phyloP scores from a whole-genome alignment of 345 rosid species.

The Cardiospermum halicacabum region DNA sequence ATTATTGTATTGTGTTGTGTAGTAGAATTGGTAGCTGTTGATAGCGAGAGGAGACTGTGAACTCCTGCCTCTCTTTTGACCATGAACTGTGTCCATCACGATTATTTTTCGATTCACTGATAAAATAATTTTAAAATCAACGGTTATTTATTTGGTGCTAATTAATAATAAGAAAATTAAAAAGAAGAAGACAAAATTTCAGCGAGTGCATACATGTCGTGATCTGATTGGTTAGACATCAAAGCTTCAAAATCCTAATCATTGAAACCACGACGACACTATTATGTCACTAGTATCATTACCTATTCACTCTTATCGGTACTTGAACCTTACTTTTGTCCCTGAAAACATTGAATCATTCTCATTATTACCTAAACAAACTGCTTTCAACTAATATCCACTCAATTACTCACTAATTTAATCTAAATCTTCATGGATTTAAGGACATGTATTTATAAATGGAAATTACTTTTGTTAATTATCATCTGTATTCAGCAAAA shows the following conservation, averaged over 20 bases:
- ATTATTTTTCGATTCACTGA: background rate
- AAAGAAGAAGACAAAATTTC: background rate
- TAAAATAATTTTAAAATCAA: no score
- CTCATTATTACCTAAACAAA: no score
- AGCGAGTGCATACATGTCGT: background rate
- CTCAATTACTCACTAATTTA: background rate
- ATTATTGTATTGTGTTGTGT: background rate
- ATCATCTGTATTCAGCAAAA: background rate
- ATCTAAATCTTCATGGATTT: no score
- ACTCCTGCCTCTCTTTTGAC: background rate
- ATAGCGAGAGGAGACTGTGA: background rate
- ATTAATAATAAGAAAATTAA: background rate
- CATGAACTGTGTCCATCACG: background rate
- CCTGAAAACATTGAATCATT: background rate
- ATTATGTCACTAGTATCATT: constrained; percentile 4
- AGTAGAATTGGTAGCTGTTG: background rate
- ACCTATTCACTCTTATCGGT: background rate
- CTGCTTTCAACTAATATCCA: background rate
- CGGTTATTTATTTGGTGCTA: background rate
- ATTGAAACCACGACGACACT: constrained; percentile 8
- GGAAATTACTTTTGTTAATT: no score
- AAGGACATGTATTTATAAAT: no score
- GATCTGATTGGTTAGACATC: constrained; percentile 2
- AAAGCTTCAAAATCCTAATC: background rate
- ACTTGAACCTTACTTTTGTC: background rate